A percentile compares a stretch with the other conserved stretches of the same genome.
Conservation (phyloP, 768 basidiomycete genomes). For the Arthromyces matolae region DNA sequence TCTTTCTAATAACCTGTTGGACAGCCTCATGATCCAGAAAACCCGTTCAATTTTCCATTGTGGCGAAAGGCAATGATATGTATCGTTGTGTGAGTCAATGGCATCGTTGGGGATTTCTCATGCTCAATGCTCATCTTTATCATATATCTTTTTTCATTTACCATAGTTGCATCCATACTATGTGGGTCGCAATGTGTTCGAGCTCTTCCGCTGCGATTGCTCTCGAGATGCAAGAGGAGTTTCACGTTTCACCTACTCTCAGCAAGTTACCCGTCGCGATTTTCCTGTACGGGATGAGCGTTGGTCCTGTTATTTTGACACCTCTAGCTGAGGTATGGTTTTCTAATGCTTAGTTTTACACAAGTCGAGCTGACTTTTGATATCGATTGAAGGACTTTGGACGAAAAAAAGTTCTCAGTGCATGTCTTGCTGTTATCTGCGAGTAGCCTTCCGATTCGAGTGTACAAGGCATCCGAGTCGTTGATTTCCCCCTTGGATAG, state of each 20-base stretch:
- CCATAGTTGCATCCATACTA: slow-evolving; percentile 16
- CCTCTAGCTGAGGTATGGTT: slow-evolving; percentile 21
- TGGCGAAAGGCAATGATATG: slow-evolving; percentile 20
- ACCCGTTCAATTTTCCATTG: slow-evolving; percentile 19
- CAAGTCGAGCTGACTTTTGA: not conserved
- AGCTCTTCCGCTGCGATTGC: slow-evolving; percentile 16
- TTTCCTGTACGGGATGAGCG: slow-evolving; percentile 18
- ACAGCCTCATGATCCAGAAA: slow-evolving; percentile 19
- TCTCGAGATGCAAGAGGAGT: slow-evolving; percentile 16
- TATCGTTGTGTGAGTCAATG: slow-evolving; percentile 11
- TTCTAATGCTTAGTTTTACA: not conserved
- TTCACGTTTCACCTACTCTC: slow-evolving; percentile 10
- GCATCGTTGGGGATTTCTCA: not conserved
- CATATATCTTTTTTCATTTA: not conserved
- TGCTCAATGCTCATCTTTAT: not conserved
- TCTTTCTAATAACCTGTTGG: not conserved
- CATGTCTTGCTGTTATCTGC: slow-evolving; percentile 18
- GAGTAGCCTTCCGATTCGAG: slow-evolving; percentile 4
- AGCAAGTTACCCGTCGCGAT: slow-evolving; percentile 21
- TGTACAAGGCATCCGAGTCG: slow-evolving; percentile 14
- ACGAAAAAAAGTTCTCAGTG: slow-evolving; percentile 17
- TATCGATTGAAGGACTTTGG: slow-evolving; percentile 15
- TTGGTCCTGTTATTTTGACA: slow-evolving; percentile 20
- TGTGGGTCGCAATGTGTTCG: slow-evolving; percentile 18
- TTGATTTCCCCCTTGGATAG: slow-evolving; percentile 10